These are phyloP conservation scores for Ceratocystis albifundus DNA, from an alignment of 2,329 filamentous ascomycete genomes.

Conservation along the genomic window DNA sequence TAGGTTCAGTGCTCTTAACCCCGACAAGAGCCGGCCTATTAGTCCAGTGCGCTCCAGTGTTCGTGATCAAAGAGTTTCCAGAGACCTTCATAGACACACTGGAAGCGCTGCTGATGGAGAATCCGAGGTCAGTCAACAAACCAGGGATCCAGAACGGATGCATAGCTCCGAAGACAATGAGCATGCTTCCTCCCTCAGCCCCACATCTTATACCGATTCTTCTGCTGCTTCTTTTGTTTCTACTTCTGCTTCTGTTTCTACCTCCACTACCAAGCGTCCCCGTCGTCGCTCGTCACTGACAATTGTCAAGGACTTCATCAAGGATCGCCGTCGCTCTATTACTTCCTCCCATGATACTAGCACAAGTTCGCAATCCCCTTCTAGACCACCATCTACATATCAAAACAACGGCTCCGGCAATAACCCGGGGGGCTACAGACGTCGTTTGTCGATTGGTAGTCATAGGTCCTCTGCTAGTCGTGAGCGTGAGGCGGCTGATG, in stretches of 20 bases:
- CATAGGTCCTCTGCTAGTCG: slow-evolving; percentile 42
- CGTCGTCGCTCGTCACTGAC: slow-evolving; percentile 46
- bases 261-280: slow-evolving; percentile 10
- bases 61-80: slow-evolving; percentile 39
- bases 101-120: slow-evolving; percentile 27
- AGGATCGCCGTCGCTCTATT: slow-evolving; percentile 44
- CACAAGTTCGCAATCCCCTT: slow-evolving; percentile 35
- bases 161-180: slow-evolving; percentile 2
- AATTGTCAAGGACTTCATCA: slow-evolving; percentile 50
- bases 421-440: slow-evolving; percentile 38
- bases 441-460: slow-evolving; percentile 55
- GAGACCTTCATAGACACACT: slow-evolving; percentile 30
- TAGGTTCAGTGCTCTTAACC: slow-evolving; percentile 17
- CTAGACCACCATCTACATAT: slow-evolving; percentile 39
- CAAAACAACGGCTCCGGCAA: slow-evolving; percentile 28
- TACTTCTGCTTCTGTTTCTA: slow-evolving; percentile 7
- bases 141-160: slow-evolving; percentile 8
- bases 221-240: slow-evolving; percentile 14
- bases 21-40: slow-evolving; percentile 6
- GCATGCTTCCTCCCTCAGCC: background rate
- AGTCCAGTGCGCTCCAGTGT: slow-evolving; percentile 15
- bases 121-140: slow-evolving; percentile 21
- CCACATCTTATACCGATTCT: background rate
- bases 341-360: slow-evolving; percentile 35
- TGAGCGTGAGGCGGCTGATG: slow-evolving; percentile 34